Conservation (phyloP, 345 rosid species). For the Gossypium ekmanianum region DNA sequence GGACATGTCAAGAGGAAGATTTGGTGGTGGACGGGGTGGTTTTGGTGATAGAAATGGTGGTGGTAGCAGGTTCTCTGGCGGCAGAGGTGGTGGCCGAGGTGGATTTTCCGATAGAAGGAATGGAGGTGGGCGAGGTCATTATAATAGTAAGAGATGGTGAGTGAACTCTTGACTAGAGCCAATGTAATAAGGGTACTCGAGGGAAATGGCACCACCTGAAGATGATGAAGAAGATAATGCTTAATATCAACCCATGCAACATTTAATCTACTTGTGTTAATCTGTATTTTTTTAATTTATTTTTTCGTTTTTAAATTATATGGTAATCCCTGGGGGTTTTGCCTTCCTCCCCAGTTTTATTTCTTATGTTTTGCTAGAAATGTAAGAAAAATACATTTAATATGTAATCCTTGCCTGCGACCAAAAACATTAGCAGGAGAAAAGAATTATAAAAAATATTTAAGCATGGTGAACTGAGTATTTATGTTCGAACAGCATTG, state of each 20-base stretch:
- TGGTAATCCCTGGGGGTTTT: background rate
- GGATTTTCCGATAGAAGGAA: constrained; percentile 40
- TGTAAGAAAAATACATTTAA: background rate
- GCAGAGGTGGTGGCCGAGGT: constrained; percentile 39
- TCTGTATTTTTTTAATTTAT: background rate
- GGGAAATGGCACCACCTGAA: background rate
- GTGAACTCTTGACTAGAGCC: background rate
- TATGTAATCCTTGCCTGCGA: background rate
- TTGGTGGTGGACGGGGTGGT: constrained; percentile 40
- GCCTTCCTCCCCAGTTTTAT: background rate
- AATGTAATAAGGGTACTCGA: background rate
- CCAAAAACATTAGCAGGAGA: background rate
- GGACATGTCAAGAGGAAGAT: constrained; percentile 59
- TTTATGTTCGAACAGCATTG: background rate
- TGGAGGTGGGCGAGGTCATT: constrained; percentile 35
- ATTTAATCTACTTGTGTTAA: background rate
- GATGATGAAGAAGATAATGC: background rate
- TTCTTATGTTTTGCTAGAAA: background rate
- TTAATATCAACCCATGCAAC: background rate
- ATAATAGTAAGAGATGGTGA: constrained; percentile 34
- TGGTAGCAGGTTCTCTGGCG: constrained; percentile 23
- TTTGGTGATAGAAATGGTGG: constrained; percentile 20
- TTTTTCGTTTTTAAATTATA: background rate
- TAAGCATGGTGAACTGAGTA: background rate
- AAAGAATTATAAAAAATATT: background rate